Percentiles rank a stretch among this genome's conserved stretches.
These are phyloP conservation scores for Wallacemonas sp. DNA, from an alignment of 208 protist genomes.

Conservation along the genomic window DNA sequence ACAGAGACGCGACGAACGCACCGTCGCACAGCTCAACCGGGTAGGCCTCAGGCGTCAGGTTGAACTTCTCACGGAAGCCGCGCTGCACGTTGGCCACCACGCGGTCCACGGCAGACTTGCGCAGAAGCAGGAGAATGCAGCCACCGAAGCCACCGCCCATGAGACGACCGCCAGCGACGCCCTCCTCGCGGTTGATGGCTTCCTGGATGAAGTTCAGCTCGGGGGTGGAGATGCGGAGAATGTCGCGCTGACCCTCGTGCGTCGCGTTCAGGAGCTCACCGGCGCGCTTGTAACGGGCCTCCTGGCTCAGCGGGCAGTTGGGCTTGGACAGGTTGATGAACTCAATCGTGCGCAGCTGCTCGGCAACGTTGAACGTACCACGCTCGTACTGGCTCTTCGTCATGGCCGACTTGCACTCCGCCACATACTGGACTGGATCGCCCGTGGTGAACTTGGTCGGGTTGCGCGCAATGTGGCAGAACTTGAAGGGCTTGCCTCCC, in stretches of 20 bases:
- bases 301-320: conserved; percentile 33
- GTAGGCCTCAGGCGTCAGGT: conserved; percentile 44
- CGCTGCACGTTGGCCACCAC: conserved; percentile 38
- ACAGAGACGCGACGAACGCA: conserved; percentile 45
- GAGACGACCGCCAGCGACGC: conserved; percentile 63
- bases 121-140: conserved; percentile 61
- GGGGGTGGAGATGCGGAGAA: conserved; percentile 58
- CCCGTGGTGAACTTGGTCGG: conserved; percentile 40
- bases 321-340: conserved; percentile 49
- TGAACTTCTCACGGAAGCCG: conserved; percentile 49
- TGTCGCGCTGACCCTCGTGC: conserved; percentile 53
- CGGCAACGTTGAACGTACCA: conserved; percentile 51
- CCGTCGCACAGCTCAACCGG: conserved; percentile 53
- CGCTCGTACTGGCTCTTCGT: conserved; percentile 43
- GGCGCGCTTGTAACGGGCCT: conserved; percentile 36
- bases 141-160: conserved; percentile 87
- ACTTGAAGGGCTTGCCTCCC: conserved; percentile 44
- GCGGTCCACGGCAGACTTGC: conserved; percentile 44
- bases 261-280: conserved; percentile 62
- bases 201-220: conserved; percentile 79
- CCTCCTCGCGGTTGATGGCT: conserved; percentile 51
- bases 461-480: conserved; percentile 51
- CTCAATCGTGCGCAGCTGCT: conserved; percentile 59
- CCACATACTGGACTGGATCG: conserved; percentile 50
- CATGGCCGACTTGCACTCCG: conserved; percentile 46